These are phyloP conservation scores for Cladorrhinum samala DNA, from an alignment of 495 filamentous ascomycete species.

Conservation along the genomic window DNA sequence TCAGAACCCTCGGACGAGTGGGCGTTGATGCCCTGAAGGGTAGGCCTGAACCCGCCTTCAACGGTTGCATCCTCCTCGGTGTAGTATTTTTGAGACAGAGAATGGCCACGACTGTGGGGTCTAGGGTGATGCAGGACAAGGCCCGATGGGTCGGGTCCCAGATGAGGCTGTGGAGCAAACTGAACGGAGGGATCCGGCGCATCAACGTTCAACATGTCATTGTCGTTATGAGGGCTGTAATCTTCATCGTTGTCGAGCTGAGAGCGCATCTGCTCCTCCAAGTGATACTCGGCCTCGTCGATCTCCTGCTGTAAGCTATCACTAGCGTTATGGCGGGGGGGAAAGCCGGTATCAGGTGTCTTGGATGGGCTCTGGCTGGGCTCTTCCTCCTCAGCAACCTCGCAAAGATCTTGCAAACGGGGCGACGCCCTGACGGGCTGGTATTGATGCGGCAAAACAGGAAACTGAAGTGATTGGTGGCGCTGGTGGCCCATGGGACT, in stretches of 20 bases:
- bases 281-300: constrained; percentile 76
- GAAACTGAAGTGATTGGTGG: constrained; percentile 54
- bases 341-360: constrained; percentile 40
- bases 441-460: constrained; percentile 47
- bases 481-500: constrained; percentile 46
- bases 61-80: constrained; percentile 38
- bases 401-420: constrained; percentile 47
- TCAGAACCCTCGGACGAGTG: constrained; percentile 54
- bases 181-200: constrained; percentile 36
- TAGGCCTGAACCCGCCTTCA: constrained; percentile 28
- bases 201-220: constrained; percentile 31
- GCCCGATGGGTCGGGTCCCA: constrained; percentile 39
- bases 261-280: constrained; percentile 66
- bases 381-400: constrained; percentile 48
- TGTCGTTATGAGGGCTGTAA: constrained; percentile 49
- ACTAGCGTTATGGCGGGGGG: constrained; percentile 35
- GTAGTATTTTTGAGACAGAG: constrained; percentile 49
- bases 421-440: constrained; percentile 51
- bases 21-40: constrained; percentile 22
- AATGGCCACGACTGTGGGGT: constrained; percentile 55
- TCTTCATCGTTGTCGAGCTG: constrained; percentile 63
- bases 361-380: constrained; percentile 40
- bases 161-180: constrained; percentile 33
- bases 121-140: constrained; percentile 55
- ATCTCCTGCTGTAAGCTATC: constrained; percentile 74